Conservation (phyloP, 495 filamentous ascomycete genomes). For the Acidiella bohemica region DNA sequence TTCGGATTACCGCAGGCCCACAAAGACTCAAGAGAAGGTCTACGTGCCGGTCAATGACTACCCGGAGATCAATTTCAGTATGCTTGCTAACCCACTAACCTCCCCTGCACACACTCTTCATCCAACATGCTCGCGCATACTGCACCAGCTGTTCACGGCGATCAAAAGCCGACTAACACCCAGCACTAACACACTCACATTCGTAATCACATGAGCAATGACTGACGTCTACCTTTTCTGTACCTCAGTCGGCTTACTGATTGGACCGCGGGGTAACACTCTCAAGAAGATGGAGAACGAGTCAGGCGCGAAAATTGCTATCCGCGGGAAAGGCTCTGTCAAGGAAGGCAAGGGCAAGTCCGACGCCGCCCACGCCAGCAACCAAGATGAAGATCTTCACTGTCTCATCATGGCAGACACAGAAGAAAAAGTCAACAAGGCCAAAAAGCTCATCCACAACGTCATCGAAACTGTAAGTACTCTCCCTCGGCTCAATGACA, state of each 20-base stretch:
- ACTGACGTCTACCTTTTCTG: conserved; percentile 86
- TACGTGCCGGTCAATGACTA: conserved; percentile 99
- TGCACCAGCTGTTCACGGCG: conserved; percentile 14
- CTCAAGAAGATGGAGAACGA: conserved; percentile 98
- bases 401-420: conserved; percentile 99
- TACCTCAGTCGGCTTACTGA: conserved; percentile 98
- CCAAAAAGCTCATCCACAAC: conserved; percentile 92
- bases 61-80: conserved; percentile 99
- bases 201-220: conserved; percentile 26
- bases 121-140: too few species aligned
- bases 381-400: conserved; percentile 98
- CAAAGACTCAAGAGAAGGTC: conserved; percentile 99
- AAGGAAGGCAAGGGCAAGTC: conserved; percentile 99
- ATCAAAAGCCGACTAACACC: conserved; percentile 37
- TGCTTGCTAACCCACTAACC: conserved; percentile 89
- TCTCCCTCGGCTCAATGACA: background rate
- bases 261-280: conserved; percentile 98
- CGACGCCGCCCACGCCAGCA: conserved; percentile 95
- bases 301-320: conserved; percentile 95
- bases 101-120: conserved; percentile 46
- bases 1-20: conserved; percentile 90
- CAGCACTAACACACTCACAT: conserved; percentile 26
- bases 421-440: conserved; percentile 96
- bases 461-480: conserved; percentile 90
- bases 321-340: conserved; percentile 97